Percentiles rank a stretch among this genome's conserved stretches.
Evolutionary conservation across 306 rosid species (phyloP).

Genomic region (Pueraria montana): DNA sequence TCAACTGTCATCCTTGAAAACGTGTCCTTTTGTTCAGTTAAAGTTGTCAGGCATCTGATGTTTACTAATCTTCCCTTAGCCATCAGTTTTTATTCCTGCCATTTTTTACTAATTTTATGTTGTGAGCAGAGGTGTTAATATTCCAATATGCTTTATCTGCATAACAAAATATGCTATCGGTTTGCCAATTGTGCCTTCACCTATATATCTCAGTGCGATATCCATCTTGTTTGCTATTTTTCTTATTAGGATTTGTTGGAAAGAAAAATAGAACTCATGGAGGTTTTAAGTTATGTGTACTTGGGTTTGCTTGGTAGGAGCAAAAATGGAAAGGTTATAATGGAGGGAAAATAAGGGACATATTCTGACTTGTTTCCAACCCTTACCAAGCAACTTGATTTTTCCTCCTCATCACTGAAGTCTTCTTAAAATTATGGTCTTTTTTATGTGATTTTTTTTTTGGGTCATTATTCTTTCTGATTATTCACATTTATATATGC

Average conservation of each 20-base stretch:
- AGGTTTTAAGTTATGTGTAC: constrained; percentile 2
- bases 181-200: constrained; percentile 3
- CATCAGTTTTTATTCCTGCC: not conserved
- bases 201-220: not conserved
- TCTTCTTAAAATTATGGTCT: constrained; percentile 11
- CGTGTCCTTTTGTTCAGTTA: constrained; percentile 10
- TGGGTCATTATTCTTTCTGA: constrained; percentile 6
- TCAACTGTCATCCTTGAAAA: constrained; percentile 28
- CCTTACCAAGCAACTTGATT: not conserved
- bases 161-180: not conserved
- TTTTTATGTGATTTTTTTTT: not conserved
- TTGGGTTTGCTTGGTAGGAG: constrained; percentile 6
- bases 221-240: constrained; percentile 14
- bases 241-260: constrained; percentile 7
- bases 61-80: not conserved
- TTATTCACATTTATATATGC: constrained; percentile 1
- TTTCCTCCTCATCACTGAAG: not conserved
- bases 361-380: not conserved
- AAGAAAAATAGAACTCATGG: not conserved
- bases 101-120: not conserved
- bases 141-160: not conserved
- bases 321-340: constrained; percentile 1
- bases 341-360: not conserved
- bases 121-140: not conserved
- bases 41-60: constrained; percentile 11